phyloP scores from a whole-genome alignment of 2,329 filamentous ascomycete species.

The Fusarium napiforme region DNA sequence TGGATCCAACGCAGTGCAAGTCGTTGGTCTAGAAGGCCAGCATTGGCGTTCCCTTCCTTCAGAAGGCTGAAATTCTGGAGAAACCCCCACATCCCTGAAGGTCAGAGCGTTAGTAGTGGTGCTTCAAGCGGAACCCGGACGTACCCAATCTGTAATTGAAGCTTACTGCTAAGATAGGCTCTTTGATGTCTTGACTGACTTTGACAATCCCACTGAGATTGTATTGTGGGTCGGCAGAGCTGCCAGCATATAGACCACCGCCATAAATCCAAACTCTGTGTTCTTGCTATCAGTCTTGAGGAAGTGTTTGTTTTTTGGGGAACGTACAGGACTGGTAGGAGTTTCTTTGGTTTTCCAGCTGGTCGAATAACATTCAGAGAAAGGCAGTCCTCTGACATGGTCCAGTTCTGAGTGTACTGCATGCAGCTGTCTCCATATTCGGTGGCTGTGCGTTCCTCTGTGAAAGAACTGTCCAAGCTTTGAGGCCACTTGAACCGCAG shows the following conservation, averaged over 20 bases:
- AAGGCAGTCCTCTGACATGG: conserved; percentile 61
- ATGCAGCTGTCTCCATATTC: conserved; percentile 59
- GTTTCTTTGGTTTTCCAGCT: conserved; percentile 45
- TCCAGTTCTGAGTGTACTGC: conserved; percentile 56
- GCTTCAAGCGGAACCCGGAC: neutral
- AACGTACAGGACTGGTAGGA: conserved; percentile 51
- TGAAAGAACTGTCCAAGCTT: conserved; percentile 47
- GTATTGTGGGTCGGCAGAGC: conserved; percentile 60
- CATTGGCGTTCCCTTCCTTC: conserved; percentile 57
- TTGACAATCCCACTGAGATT: conserved; percentile 54
- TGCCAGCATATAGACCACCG: conserved; percentile 64
- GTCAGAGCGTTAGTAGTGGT: neutral
- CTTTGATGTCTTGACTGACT: conserved; percentile 61
- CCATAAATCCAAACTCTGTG: conserved; percentile 66
- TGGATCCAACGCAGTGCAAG: conserved; percentile 62
- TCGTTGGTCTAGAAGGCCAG: conserved; percentile 62
- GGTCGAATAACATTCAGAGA: conserved; percentile 57
- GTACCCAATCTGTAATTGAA: conserved; percentile 63
- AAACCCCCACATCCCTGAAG: conserved; percentile 60
- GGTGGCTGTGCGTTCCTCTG: conserved; percentile 53
- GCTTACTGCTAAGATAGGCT: conserved; percentile 64
- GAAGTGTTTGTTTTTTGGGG: accelerated
- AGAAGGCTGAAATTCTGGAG: conserved; percentile 58
- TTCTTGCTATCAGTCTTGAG: neutral
- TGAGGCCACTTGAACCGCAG: conserved; percentile 52